Evolutionary conservation across 148 eudicot species (phyloP), one percentile per base, ranked within the genome.

Genomic region (Nyssa sinensis): DNA sequence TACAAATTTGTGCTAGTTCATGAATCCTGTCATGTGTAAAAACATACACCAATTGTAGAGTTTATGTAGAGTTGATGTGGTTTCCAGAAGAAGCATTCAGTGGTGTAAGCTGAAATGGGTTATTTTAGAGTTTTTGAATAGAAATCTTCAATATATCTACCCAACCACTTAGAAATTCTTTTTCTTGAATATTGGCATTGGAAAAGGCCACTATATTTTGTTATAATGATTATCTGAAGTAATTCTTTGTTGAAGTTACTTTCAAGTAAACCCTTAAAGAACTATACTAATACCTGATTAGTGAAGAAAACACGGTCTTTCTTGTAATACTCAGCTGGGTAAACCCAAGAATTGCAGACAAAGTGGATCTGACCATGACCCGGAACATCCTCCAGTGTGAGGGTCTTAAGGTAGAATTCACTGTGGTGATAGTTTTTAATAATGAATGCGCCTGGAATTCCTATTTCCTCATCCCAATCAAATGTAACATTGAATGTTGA

Each of bases 281-380:
- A 24, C 24, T 62, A 35, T 2, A 23, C 5, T 13, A 64, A 49
- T 65, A 93, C 98, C 98, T 91, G 86, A 76, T 93, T 93, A 51
- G 76, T 73, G 75, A 93, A 93, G 84, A 93, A 91, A 0, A 93
- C 33, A 1, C 98, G 90, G 39, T 85, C 89, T 49, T 51, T 80
- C 23, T 79, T 74, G 88, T 91, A 91, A 1, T 72, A 37, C 7
- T 81, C 58, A 73, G 85, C 61, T 1, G 91, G 97, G 77, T 93
- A 93, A 49, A 93, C 82, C 96, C 96, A 91, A 30, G 96, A 91
- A 78, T 91, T 86, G 76, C 96, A 91, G 33, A 84, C 66, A 24
- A 91, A 91, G 64, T 82, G 57, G 47, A 91, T 39, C 17, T 9
- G 62, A 24, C 86, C 91, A 80, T 83, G 83, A 31, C 70, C 79